Base-by-base conservation (phyloP, 108 stramenopile genomes). In the Cyclotella cryptica region DNA sequence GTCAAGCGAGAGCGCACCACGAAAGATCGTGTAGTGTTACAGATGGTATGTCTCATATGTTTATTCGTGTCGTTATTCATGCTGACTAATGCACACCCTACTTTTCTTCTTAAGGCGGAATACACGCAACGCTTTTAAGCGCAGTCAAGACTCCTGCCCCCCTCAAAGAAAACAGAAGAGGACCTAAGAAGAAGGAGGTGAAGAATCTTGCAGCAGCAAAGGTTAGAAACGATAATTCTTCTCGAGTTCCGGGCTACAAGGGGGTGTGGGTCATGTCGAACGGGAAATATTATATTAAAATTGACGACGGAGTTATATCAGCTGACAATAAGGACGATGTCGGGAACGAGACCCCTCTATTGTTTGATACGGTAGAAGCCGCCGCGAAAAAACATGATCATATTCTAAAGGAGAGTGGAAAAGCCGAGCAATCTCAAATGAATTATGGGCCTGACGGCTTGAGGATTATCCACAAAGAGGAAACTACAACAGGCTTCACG, bases 1-100 rank as follows among this genome's bases (percentile, higher is more conserved):
- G 89, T 69, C 89, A 89, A 52, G 88, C 90, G 22, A 73, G 92
- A 60, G 86, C 92, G 8, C 91, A 93, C 64, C 95, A 96, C 69
- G 95, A 96, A 80, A 82, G 91, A 22, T 71, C 88, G 30, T 96
- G 95, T 69, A 87, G 89, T 19, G 47, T 72, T 18, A 41, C 70
- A 12, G 71, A 47, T 61, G 60, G 71, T 72, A 30, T 49, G 29
- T 10, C 29, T 60, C 15, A 1, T 60, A 24, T 41, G 17, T 58
- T 22, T 15, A 12, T 5, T 41, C 10, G 15, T 71, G n/a, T 43
- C 40, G 11, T 58, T 26, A n/a, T 52, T 13, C 30, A 14, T 7
- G 17, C 2, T 53, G 30, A 30, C 52, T 24, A 26, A 43, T 41
- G 22, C 41, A 43, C 19, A 24, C 18, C 24, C 22, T 58, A 21